Base-by-base conservation (phyloP, 768 basidiomycete species). In the Podaxis sp. region DNA sequence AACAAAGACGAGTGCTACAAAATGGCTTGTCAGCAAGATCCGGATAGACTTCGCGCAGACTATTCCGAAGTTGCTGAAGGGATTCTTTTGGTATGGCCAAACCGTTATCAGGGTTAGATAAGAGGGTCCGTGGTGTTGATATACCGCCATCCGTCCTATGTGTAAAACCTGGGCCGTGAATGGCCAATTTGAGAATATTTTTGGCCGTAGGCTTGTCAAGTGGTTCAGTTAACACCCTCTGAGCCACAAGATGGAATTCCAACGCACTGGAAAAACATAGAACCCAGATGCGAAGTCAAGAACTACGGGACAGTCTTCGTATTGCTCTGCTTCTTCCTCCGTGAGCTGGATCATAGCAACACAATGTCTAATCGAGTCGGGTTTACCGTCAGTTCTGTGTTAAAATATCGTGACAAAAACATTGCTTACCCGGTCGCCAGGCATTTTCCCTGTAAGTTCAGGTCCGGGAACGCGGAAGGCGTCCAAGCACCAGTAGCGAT, bases 401-500 rank as follows among this genome's bases (percentile, higher is more conserved):
- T 39, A 38, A 52, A 38, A 12, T 13, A 36, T 24, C 12, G n/a
- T 13, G 60, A 36, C 17, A 57, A 28, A 46, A 12, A 54, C 28
- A 5, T 46, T 33, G 67, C 81, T 70, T 66, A 95, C 95, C 95
- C 96, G 19, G 93, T 95, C 1, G 96, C 92, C 7, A 88, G 74
- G 65, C 88, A 88, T 24, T 74, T 77, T 2, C 75, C 70, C 15
- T 80, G 76, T 42, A 90, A 69, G 12, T 76, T 73, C 8, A 88
- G 73, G 42, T 82, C 82, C 7, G 88, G 86, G 70, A 96, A 93
- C 1, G 87, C 72, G 1, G 88, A 88, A 8, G 92, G 85, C 1
- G 94, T 95, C 96, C 96, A 97, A 4, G 89, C 84, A 24, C 95
- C 94, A 13, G 87, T 78, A 7, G 92, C 86, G 38, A 95, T 72